These are phyloP conservation scores for Ramularia endophylla DNA, from an alignment of 2,329 filamentous ascomycete genomes.

Conservation along the genomic window DNA sequence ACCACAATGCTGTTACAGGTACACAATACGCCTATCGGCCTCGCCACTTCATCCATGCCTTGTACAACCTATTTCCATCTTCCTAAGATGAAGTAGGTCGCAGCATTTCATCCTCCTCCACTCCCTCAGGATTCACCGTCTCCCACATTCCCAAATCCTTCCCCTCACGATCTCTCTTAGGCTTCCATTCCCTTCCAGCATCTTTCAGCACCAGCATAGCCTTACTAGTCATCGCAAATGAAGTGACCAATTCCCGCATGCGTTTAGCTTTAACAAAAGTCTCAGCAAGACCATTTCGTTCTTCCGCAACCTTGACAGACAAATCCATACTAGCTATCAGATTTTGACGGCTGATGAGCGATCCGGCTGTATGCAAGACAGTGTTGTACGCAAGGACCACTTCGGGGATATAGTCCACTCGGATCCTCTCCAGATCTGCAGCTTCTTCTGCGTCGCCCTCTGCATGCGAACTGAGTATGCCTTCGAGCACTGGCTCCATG, in stretches of 20 bases:
- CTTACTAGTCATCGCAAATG: constrained; percentile 71
- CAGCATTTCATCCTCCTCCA: constrained; percentile 1
- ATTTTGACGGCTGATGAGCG: constrained; percentile 66
- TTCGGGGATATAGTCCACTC: constrained; percentile 77
- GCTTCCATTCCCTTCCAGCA: constrained; percentile 35
- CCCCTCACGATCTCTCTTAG: constrained; percentile 38
- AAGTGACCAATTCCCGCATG: constrained; percentile 44
- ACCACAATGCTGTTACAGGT: no score
- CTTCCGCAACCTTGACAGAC: constrained; percentile 60
- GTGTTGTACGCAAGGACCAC: constrained; percentile 77
- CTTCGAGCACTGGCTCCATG: constrained; percentile 33
- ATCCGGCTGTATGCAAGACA: constrained; percentile 72
- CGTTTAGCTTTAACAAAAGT: constrained; percentile 35
- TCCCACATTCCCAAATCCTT: constrained; percentile 42
- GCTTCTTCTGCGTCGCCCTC: constrained; percentile 46
- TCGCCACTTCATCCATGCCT: no score
- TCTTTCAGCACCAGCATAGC: constrained; percentile 53
- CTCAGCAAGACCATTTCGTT: constrained; percentile 28
- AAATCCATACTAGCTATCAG: constrained; percentile 84
- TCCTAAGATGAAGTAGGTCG: constrained; percentile 4
- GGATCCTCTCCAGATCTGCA: constrained; percentile 57
- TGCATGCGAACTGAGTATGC: constrained; percentile 22
- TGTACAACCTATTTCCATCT: neutral
- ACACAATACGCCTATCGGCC: no score
- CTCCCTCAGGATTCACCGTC: constrained; percentile 2